Base-by-base conservation (phyloP, 768 basidiomycete genomes). In the Termitomyces sp. region DNA sequence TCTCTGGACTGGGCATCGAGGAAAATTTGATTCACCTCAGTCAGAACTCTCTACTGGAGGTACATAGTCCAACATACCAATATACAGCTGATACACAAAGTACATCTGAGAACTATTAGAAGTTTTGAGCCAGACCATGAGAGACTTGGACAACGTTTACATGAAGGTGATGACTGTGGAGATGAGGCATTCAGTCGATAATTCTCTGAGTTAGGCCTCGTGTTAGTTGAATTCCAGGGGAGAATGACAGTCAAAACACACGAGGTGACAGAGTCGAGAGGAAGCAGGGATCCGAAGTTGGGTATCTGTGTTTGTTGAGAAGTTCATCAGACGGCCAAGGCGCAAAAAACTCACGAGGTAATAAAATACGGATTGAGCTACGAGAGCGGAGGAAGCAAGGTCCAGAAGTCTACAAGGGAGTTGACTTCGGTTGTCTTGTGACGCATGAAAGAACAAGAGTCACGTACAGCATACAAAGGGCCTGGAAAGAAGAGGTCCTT, bases 341-440 rank as follows among this genome's bases (percentile, higher is more conserved):
- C n/a, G n/a, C n/a, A n/a, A n/a, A n/a, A n/a, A n/a, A n/a, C 47
- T 35, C 22, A 76, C 77, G 14, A 77, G 61, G 57, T 78, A 78
- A 57, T 75, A 74, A 58, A 75, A 77, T 30, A 78, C 64, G 2
- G 75, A 75, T 57, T 77, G 73, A 1, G 73, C 74, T 12, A 75
- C 68, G 9, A 78, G 65, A 30, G 62, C 62, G 3, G 75, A 73
- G 1, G 75, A 77, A 1, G 64, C 45, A 1, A 77, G 46, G 46
- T 78, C 76, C 22, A 77, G 60, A 28, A 68, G 37, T 41, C 68
- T 70, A 24, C 63, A 30, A 50, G 76, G 2, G 17, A 10, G n/a
- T n/a, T n/a, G 15, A 42, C 1, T 24, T 49, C 15, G 21, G 8
- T 48, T 11, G 0, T 19, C 30, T 10, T 46, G 12, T 9, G 1